Base-by-base conservation (phyloP, 1,284 basidiomycete genomes). In the Wolfiporia cocos region DNA sequence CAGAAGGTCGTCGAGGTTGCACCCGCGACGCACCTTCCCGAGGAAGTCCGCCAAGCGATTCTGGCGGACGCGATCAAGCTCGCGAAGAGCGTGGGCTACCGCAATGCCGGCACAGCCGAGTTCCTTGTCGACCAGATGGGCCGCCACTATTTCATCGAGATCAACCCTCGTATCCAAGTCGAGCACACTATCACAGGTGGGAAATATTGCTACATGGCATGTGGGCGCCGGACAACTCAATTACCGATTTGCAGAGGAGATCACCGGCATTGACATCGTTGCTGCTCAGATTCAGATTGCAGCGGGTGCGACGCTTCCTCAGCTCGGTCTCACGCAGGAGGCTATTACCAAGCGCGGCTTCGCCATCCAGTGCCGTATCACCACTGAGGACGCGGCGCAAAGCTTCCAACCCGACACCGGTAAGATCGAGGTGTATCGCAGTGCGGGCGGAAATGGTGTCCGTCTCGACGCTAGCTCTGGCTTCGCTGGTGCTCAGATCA, bases 1-100 rank as follows among this genome's bases (percentile, higher is more conserved):
- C 95, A 99, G 65, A 98, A 99, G 68, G 94, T 99, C 50, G 96
- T 99, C 50, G 96, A 99, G 68, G 92, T 98, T 37, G 96, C 96
- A 0, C 96, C 96, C 24, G 95, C 96, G 18, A 92, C 87, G 36
- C 91, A 96, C 64, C 79, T 99, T 40, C 82, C 88, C 34, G 93
- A 98, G 51, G 85, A 92, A 56, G 74, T 95, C 47, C 85, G 95
- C 43, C 84, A 93, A 59, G 85, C 84, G 12, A 93, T 99, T 56
- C 70, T 94, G 42, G 57, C 66, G 39, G 93, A 97, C 59, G 95
- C 95, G n/a, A 91, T 97, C 69, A 96, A 87, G 69, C 75, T 98
- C 46, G 93, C 93, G 41, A 84, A 77, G 69, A 88, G 87, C 44
- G 95, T 98, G 53, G 81, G 84, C 15, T 99, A 99, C 68, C 79